A percentile compares a stretch with the other conserved stretches of the same genome.
Evolutionary conservation across 2,329 filamentous ascomycete species (phyloP).

Genomic region (Magnaporthales sp.): DNA sequence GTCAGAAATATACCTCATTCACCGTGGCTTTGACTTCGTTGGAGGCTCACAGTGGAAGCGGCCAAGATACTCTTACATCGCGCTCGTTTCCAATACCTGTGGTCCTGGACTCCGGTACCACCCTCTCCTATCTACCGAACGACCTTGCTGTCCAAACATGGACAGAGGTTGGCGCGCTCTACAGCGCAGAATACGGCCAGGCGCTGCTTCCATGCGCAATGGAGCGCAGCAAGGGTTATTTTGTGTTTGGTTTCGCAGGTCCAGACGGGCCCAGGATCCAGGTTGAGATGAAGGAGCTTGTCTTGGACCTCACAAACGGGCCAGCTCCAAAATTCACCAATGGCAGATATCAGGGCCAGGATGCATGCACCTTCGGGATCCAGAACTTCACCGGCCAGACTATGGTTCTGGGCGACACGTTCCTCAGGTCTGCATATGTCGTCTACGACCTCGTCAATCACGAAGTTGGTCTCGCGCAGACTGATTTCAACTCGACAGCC

Average conservation of each 20-base stretch:
- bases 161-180: conserved; percentile 45
- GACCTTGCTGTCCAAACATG: conserved; percentile 45
- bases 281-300: conserved; percentile 46
- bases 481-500: conserved; percentile 44
- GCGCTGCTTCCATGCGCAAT: conserved; percentile 43
- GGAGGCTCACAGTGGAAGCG: conserved; percentile 36
- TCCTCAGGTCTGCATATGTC: conserved; percentile 51
- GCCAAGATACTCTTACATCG: conserved; percentile 37
- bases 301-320: conserved; percentile 34
- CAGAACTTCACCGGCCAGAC: conserved; percentile 34
- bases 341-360: conserved; percentile 33
- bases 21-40: conserved; percentile 39
- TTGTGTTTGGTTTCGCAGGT: conserved; percentile 46
- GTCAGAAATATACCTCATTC: conserved; percentile 33
- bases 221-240: conserved; percentile 33
- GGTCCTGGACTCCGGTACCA: conserved; percentile 69
- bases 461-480: conserved; percentile 43
- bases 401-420: conserved; percentile 47
- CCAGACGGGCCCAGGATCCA: conserved; percentile 38
- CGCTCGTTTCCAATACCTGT: conserved; percentile 41
- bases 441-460: conserved; percentile 53
- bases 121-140: conserved; percentile 59
- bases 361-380: conserved; percentile 48
- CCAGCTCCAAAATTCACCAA: conserved; percentile 23
- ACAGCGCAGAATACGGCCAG: conserved; percentile 23